Percentiles rank a stretch among this genome's conserved stretches.
phyloP scores from a whole-genome alignment of 2,329 filamentous ascomycete genomes.

The Penicillium frequentans region DNA sequence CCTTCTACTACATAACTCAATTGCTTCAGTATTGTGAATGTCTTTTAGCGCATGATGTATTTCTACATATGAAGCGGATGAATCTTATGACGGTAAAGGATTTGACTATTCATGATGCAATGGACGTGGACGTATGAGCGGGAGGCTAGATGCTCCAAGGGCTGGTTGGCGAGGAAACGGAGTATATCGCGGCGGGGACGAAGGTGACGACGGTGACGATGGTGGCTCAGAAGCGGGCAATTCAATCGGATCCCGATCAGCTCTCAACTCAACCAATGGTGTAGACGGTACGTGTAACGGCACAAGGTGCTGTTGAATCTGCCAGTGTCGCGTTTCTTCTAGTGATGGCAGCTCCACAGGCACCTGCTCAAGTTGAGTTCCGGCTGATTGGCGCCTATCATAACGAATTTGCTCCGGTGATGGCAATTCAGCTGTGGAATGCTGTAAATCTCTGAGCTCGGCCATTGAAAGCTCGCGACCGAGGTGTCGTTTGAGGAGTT shows the following conservation, averaged over 20 bases:
- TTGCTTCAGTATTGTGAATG: too few species aligned
- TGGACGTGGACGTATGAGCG: too few species aligned
- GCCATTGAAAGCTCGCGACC: conserved; percentile 43
- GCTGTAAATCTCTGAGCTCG: conserved; percentile 28
- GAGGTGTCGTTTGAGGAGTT: conserved; percentile 50
- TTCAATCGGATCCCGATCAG: conserved; percentile 3
- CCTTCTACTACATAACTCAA: too few species aligned
- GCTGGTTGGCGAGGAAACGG: neutral
- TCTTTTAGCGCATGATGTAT: neutral
- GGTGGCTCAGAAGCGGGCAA: neutral
- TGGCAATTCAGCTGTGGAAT: neutral
- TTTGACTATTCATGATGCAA: neutral
- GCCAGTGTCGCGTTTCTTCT: conserved; percentile 6
- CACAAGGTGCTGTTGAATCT: conserved; percentile 1
- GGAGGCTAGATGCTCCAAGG: neutral
- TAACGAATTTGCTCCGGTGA: neutral
- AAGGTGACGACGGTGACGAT: neutral
- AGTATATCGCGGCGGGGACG: neutral
- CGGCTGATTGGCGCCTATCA: neutral
- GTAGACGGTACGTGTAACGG: neutral
- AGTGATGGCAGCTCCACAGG: conserved; percentile 7
- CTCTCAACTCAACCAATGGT: conserved; percentile 1
- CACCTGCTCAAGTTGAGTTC: neutral
- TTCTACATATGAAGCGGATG: neutral
- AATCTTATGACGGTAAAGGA: neutral